Evolutionary conservation across 176 grass and related monocot species (phyloP), one percentile per base, ranked within the genome.

Genomic region (Aechmea fasciata): DNA sequence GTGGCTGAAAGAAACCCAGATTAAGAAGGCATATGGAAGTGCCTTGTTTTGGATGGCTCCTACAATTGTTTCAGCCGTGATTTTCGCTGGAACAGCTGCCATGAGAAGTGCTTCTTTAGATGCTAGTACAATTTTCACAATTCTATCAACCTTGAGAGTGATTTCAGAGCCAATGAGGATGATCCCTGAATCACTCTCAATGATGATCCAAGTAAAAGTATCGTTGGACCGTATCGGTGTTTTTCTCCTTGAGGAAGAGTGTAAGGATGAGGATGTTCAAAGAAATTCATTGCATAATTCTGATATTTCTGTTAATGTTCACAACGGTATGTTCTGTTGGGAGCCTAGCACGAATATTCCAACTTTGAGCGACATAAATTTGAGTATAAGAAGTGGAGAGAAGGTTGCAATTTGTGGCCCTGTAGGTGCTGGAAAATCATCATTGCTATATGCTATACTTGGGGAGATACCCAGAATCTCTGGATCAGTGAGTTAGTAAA

Each of bases 171-270:
- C 86, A 0, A 89, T 87, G 84, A 79, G 93, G 83, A 79, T 92
- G 77, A 77, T 97, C 47, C 89, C 89, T 48, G 93, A 97, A 71
- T 77, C 80, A 41, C 41, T 97, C n/a, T 92, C 89, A 19, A 63
- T 92, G 47, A 83, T 97, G 74, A 89, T 91, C 78, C 93, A 92
- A 62, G 80, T 84, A 18, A 97, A 97, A 81, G 89, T 97, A 47
- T 92, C 89, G 9, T 66, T 97, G 10, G 89, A 92, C 53, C 78
- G 89, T 13, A 73, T 92, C 57, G 82, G 74, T 13, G 67, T 62
- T 64, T 97, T 97, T 74, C 78, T 97, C 0, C 26, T 66, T 14
- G 89, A 97, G 53, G 89, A 97, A 12, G 93, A 92, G 66, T 81
- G 90, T 47, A 82, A 29, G 29, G 73, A 89, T 1, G 89, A 85